Evolutionary conservation across 192 early-diverging fungal species (phyloP).

Genomic region (Geranomyces michiganensis): DNA sequence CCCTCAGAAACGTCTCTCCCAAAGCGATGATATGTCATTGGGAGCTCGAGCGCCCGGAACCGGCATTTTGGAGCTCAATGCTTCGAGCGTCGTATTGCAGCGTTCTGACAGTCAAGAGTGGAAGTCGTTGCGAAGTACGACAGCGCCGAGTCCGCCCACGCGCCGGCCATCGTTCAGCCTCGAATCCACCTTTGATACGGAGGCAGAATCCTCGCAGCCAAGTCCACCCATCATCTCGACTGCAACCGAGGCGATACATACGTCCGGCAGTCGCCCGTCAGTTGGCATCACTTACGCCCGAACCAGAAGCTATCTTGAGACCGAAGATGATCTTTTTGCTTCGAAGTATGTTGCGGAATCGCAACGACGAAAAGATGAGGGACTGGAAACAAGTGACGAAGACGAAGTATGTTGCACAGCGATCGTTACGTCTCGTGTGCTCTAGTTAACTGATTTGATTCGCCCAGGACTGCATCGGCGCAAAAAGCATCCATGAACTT

Average conservation of each 20-base stretch:
- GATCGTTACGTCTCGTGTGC: neutral
- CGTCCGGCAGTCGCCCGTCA: neutral
- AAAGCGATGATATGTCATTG: neutral
- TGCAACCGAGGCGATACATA: neutral
- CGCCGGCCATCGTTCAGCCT: neutral
- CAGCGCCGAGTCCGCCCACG: neutral
- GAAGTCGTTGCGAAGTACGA: neutral
- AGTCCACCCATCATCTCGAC: neutral
- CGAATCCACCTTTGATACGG: too few relatives aligned
- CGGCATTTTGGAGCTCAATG: neutral
- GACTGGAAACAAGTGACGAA: conserved; percentile 36
- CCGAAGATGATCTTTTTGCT: conserved; percentile 21
- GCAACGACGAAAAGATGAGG: conserved; percentile 31
- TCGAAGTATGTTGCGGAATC: conserved; percentile 28
- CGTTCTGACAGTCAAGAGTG: neutral
- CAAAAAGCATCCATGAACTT: conserved; percentile 60
- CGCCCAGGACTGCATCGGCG: conserved; percentile 20
- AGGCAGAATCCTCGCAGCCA: neutral
- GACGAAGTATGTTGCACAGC: conserved; percentile 26
- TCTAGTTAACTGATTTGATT: too few relatives aligned
- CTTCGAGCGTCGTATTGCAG: neutral
- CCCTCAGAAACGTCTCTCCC: neutral
- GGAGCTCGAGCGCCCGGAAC: neutral
- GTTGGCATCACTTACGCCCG: conserved; percentile 30
- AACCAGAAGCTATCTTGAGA: conserved; percentile 27